Conservation (phyloP, 176 grass and related monocot genomes). For the Ensete glaucum region DNA sequence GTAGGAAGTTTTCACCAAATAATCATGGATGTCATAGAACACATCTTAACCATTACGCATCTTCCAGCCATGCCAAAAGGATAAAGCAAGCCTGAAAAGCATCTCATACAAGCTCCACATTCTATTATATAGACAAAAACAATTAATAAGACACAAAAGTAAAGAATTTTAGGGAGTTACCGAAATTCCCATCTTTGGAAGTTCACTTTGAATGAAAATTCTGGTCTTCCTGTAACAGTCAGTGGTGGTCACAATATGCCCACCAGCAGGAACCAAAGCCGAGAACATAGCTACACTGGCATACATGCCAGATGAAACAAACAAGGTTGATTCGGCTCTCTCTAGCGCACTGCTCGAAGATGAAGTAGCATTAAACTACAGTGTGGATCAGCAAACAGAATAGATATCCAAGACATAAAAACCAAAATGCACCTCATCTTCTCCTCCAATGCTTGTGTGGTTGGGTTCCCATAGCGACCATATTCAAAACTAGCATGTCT, state of each 20-base stretch:
- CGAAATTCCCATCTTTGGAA: conserved; percentile 88
- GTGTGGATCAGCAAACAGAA: neutral
- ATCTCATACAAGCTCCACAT: no score
- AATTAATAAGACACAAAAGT: no score
- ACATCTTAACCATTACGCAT: no score
- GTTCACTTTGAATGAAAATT: conserved; percentile 91
- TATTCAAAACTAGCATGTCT: conserved; percentile 97
- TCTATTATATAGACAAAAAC: no score
- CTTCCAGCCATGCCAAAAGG: no score
- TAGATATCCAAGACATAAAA: neutral
- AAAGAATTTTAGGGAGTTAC: conserved; percentile 28
- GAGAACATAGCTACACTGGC: conserved; percentile 87
- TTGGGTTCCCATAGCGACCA: conserved; percentile 90
- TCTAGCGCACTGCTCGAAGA: conserved; percentile 70
- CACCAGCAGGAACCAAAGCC: conserved; percentile 78
- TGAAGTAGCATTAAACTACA: neutral
- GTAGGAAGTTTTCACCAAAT: no score
- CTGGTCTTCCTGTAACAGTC: conserved; percentile 96
- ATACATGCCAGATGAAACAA: conserved; percentile 97
- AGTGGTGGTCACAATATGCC: conserved; percentile 79
- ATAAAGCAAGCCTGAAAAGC: no score
- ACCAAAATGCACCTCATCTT: conserved; percentile 72
- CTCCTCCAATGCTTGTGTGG: conserved; percentile 84
- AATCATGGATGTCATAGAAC: no score
- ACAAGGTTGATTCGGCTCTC: conserved; percentile 87